phyloP scores from a whole-genome alignment of 768 basidiomycete species.

The Tulasnella sp. region DNA sequence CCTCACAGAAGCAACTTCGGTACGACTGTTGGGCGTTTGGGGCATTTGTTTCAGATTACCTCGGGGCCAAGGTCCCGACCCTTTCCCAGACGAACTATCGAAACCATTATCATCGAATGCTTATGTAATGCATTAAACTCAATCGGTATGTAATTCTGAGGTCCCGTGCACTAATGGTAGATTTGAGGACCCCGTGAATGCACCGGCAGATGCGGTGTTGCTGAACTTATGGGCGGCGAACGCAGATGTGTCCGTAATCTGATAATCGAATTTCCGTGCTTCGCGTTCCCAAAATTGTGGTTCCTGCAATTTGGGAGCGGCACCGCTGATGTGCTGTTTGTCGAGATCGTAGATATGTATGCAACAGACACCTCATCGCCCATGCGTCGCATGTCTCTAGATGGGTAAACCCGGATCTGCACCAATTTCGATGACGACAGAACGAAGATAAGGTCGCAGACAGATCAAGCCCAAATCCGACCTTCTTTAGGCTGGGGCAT shows the following conservation, averaged over 20 bases:
- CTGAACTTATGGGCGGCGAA: background rate
- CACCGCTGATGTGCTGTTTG: background rate
- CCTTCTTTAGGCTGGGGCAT: no score
- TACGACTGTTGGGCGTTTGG: constrained; percentile 11
- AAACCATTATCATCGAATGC: background rate
- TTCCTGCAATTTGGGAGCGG: background rate
- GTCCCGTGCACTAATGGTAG: background rate
- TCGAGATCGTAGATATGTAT: no score
- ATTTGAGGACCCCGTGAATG: background rate
- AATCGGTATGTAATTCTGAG: background rate
- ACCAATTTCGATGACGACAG: no score
- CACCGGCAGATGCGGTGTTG: constrained; percentile 1
- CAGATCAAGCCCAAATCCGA: no score
- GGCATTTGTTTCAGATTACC: background rate
- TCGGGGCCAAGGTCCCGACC: background rate
- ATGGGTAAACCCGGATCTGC: no score
- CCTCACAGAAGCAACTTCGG: background rate
- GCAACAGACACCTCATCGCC: no score
- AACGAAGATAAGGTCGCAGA: no score
- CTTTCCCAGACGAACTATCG: background rate
- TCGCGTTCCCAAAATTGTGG: background rate
- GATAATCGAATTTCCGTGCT: background rate
- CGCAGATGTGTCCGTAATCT: background rate
- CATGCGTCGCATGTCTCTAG: no score
- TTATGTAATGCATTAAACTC: background rate